These are phyloP conservation scores for Apiotrichum montevideense DNA, from an alignment of 1,284 basidiomycete species.

Conservation along the genomic window DNA sequence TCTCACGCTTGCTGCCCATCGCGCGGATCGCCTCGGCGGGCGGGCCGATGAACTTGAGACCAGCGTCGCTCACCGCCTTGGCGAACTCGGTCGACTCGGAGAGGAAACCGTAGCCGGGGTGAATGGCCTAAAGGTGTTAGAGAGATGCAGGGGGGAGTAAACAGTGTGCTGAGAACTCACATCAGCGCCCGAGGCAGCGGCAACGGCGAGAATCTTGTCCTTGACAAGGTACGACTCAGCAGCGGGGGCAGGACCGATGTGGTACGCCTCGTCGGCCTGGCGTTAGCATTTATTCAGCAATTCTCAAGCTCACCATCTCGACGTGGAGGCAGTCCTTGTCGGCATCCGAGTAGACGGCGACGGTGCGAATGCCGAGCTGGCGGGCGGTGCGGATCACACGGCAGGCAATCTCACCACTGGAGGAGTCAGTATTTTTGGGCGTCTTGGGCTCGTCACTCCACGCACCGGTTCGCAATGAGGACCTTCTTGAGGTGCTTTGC, in stretches of 20 bases:
- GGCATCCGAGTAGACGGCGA: slow-evolving; percentile 85
- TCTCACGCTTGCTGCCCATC: slow-evolving; percentile 62
- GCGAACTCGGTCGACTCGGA: slow-evolving; percentile 65
- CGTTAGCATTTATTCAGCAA: too few relatives aligned
- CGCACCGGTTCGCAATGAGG: slow-evolving; percentile 71
- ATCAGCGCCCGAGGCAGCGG: slow-evolving; percentile 72
- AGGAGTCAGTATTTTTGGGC: neutral
- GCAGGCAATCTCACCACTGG: slow-evolving; percentile 81
- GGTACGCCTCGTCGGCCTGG: slow-evolving; percentile 85
- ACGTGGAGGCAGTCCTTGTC: slow-evolving; percentile 79
- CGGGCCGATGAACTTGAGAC: slow-evolving; percentile 61
- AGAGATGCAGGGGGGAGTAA: slow-evolving; percentile 12
- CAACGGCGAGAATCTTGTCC: slow-evolving; percentile 82
- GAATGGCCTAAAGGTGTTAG: slow-evolving; percentile 28
- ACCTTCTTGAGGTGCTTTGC: slow-evolving; percentile 56
- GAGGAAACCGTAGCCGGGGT: slow-evolving; percentile 77
- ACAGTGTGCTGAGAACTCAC: slow-evolving; percentile 46
- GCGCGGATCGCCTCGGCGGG: slow-evolving; percentile 53
- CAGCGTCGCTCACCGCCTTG: slow-evolving; percentile 49
- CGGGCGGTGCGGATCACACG: slow-evolving; percentile 84
- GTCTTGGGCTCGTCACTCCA: neutral
- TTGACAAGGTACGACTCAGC: slow-evolving; percentile 80
- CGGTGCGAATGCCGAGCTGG: slow-evolving; percentile 79
- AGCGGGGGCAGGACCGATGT: slow-evolving; percentile 82
- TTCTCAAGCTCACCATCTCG: slow-evolving; percentile 22